Evolutionary conservation across 495 filamentous ascomycete genomes (phyloP).

Genomic region (Umbilicaria muhlenbergii): DNA sequence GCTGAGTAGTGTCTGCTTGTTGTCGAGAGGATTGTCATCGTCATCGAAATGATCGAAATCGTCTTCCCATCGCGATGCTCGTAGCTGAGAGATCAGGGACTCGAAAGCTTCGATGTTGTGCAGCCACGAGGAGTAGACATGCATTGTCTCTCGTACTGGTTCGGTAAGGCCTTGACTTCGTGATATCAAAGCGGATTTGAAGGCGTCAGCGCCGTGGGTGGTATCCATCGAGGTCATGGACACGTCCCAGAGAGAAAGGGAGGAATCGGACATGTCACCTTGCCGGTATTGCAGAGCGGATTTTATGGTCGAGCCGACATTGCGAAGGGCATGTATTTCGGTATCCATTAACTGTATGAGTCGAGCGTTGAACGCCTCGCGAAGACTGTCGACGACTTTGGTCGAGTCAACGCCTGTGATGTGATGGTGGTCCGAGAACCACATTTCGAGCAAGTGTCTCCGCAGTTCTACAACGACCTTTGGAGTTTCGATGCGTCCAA

Average conservation of each 20-base stretch:
- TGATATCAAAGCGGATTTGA: slow-evolving; percentile 36
- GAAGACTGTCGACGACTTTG: slow-evolving; percentile 48
- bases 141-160: slow-evolving; percentile 40
- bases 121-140: slow-evolving; percentile 53
- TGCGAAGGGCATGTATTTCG: slow-evolving; percentile 41
- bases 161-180: slow-evolving; percentile 49
- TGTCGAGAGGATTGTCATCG: slow-evolving; percentile 48
- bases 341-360: slow-evolving; percentile 43
- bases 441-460: slow-evolving; percentile 52
- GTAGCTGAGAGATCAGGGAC: slow-evolving; percentile 47
- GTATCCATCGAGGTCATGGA: slow-evolving; percentile 35
- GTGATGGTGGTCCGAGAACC: slow-evolving; percentile 37
- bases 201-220: slow-evolving; percentile 34
- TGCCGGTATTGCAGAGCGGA: slow-evolving; percentile 36
- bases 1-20: slow-evolving; percentile 38
- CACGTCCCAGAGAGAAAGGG: slow-evolving; percentile 45
- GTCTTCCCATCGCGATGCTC: slow-evolving; percentile 57
- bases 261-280: slow-evolving; percentile 25
- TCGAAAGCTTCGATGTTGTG: slow-evolving; percentile 42
- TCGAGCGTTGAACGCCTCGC: slow-evolving; percentile 50
- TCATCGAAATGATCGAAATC: slow-evolving; percentile 57
- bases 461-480: slow-evolving; percentile 51
- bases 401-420: slow-evolving; percentile 39
- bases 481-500: slow-evolving; percentile 45
- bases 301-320: slow-evolving; percentile 28